Evolutionary conservation across 208 protist species (phyloP).

Genomic region (Wallacemonas collosoma): DNA sequence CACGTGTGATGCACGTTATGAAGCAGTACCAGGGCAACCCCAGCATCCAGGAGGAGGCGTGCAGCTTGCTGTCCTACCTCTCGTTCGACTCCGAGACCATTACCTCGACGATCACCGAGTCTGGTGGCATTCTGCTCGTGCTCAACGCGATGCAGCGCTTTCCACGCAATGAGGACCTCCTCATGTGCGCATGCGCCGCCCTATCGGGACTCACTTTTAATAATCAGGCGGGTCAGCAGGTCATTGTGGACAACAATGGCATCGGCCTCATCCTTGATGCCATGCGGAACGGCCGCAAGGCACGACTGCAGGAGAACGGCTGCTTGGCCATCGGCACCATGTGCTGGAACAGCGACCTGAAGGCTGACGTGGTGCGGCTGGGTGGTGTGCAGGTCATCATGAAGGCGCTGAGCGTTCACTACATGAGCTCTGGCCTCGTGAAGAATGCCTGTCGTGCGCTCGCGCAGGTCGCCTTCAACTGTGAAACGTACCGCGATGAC

Average conservation of each 20-base stretch:
- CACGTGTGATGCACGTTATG: conserved; percentile 80
- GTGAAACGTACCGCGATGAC: conserved; percentile 84
- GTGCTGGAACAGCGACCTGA: conserved; percentile 92
- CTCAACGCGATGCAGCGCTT: conserved; percentile 85
- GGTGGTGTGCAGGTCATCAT: conserved; percentile 85
- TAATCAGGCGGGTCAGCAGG: conserved; percentile 78
- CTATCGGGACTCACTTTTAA: conserved; percentile 89
- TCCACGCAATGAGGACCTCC: conserved; percentile 77
- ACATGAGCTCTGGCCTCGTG: conserved; percentile 77
- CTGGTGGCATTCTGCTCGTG: conserved; percentile 69
- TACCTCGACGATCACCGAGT: conserved; percentile 79
- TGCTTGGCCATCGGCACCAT: conserved; percentile 91
- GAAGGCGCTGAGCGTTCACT: conserved; percentile 79
- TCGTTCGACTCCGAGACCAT: conserved; percentile 92
- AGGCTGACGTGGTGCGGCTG: conserved; percentile 82
- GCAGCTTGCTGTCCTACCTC: conserved; percentile 88
- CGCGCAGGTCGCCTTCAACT: conserved; percentile 90
- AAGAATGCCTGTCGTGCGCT: conserved; percentile 91
- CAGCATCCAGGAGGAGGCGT: conserved; percentile 81
- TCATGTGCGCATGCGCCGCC: conserved; percentile 82
- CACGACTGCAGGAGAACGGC: conserved; percentile 85
- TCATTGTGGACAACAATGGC: conserved; percentile 76
- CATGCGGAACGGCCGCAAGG: conserved; percentile 77
- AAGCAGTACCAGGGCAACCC: conserved; percentile 53
- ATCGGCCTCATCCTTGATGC: conserved; percentile 79